phyloP scores from a whole-genome alignment of 805 yeast species.

The Candida tallmaniae region DNA sequence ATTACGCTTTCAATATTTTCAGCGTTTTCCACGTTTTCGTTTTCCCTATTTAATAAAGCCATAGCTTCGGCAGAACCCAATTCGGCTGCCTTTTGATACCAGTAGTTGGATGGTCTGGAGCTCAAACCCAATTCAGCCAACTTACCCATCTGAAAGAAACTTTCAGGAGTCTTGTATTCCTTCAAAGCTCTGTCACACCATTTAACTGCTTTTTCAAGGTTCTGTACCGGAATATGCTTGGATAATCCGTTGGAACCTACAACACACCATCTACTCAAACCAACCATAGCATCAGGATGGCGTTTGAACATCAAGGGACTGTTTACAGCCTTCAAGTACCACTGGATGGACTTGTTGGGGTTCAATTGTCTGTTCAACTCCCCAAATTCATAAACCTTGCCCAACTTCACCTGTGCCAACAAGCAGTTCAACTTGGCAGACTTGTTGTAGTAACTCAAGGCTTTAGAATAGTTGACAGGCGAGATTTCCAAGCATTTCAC shows the following conservation, averaged over 20 bases:
- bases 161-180: constrained; percentile 36
- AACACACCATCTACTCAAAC: constrained; percentile 39
- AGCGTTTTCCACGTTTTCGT: too few relatives aligned
- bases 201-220: constrained; percentile 32
- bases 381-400: constrained; percentile 39
- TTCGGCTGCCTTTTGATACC: constrained; percentile 32
- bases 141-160: constrained; percentile 36
- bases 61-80: constrained; percentile 21
- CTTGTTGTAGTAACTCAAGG: constrained; percentile 37
- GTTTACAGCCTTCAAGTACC: constrained; percentile 40
- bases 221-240: constrained; percentile 33
- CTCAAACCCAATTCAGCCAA: constrained; percentile 34
- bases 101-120: constrained; percentile 21
- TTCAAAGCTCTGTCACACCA: constrained; percentile 42
- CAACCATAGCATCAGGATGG: constrained; percentile 44
- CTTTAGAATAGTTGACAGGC: constrained; percentile 41
- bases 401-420: constrained; percentile 38
- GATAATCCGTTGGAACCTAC: constrained; percentile 29
- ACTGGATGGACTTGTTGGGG: constrained; percentile 39
- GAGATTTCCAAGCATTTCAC: constrained; percentile 28
- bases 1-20: too few relatives aligned
- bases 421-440: constrained; percentile 38
- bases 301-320: constrained; percentile 36
- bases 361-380: constrained; percentile 37
- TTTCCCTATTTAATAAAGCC: constrained; percentile 1